phyloP scores from a whole-genome alignment of 139 green algal genomes.

The Mesotaenium endlicherianum region DNA sequence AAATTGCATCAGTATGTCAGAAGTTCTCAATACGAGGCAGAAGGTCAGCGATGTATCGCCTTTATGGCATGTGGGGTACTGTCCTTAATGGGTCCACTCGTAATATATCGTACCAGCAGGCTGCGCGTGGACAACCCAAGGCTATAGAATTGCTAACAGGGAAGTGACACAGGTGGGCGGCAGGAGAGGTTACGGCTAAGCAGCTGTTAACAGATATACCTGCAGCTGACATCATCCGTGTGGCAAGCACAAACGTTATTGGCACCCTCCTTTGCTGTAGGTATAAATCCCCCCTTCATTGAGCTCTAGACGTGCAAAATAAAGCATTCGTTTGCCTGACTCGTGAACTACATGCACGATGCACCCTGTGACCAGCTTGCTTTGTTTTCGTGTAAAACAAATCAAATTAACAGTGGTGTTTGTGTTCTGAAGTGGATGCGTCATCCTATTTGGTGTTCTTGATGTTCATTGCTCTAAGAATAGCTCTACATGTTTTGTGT shows the following conservation, averaged over 20 bases:
- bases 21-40: no score
- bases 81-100: no score
- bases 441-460: neutral
- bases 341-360: neutral
- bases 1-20: no score
- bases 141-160: neutral
- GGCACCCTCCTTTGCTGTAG: constrained; percentile 57
- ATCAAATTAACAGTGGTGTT: no score
- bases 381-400: neutral
- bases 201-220: constrained; percentile 57
- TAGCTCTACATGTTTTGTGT: no score
- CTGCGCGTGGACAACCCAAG: no score
- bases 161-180: neutral
- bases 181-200: constrained; percentile 61
- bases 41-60: no score
- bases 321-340: neutral
- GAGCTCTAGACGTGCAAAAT: neutral
- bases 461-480: neutral
- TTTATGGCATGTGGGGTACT: no score
- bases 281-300: neutral
- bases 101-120: neutral
- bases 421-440: neutral
- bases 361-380: neutral
- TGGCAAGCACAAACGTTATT: constrained; percentile 62
- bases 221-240: constrained; percentile 49